These are phyloP conservation scores for Sordariomycetes sp. DNA, from an alignment of 2,329 filamentous ascomycete species.

Conservation along the genomic window DNA sequence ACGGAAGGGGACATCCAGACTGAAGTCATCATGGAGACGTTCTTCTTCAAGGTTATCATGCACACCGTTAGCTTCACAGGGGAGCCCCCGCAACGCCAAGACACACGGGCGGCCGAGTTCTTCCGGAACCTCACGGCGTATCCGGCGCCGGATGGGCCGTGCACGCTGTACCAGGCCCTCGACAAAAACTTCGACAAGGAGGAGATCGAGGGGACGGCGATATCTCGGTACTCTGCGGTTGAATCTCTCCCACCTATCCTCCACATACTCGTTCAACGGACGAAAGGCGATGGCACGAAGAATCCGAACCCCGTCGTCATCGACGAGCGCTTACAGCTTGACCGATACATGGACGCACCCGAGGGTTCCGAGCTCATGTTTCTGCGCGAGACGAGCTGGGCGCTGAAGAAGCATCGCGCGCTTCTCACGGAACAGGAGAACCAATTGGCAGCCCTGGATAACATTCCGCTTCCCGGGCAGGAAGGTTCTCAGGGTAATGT, in stretches of 20 bases:
- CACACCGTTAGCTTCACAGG: slow-evolving; percentile 40
- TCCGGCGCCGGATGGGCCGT: slow-evolving; percentile 33
- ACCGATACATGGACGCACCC: slow-evolving; percentile 70
- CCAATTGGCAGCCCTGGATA: not conserved
- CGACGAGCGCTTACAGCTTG: slow-evolving; percentile 73
- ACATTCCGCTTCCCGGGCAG: not conserved
- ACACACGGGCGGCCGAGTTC: slow-evolving; percentile 23
- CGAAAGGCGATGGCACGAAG: slow-evolving; percentile 63
- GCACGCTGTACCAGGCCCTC: slow-evolving; percentile 72
- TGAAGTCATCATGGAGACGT: slow-evolving; percentile 66
- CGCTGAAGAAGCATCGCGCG: slow-evolving; percentile 19
- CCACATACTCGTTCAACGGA: slow-evolving; percentile 81
- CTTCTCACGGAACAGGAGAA: slow-evolving; percentile 1
- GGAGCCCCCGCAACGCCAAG: slow-evolving; percentile 6
- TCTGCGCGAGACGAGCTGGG: slow-evolving; percentile 62
- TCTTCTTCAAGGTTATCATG: slow-evolving; percentile 52
- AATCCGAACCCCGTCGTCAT: slow-evolving; percentile 69
- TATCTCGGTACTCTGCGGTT: slow-evolving; percentile 33
- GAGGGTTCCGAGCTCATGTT: slow-evolving; percentile 50
- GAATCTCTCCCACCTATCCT: slow-evolving; percentile 69
- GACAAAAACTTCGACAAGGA: slow-evolving; percentile 79
- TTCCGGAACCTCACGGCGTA: slow-evolving; percentile 55
- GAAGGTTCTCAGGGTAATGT: not conserved
- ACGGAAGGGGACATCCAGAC: slow-evolving; percentile 59
- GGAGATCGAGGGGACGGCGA: slow-evolving; percentile 55